Percentiles rank a stretch among this genome's conserved stretches.
Evolutionary conservation across 495 filamentous ascomycete species (phyloP).

Genomic region (Aspergillus bertholletiae): DNA sequence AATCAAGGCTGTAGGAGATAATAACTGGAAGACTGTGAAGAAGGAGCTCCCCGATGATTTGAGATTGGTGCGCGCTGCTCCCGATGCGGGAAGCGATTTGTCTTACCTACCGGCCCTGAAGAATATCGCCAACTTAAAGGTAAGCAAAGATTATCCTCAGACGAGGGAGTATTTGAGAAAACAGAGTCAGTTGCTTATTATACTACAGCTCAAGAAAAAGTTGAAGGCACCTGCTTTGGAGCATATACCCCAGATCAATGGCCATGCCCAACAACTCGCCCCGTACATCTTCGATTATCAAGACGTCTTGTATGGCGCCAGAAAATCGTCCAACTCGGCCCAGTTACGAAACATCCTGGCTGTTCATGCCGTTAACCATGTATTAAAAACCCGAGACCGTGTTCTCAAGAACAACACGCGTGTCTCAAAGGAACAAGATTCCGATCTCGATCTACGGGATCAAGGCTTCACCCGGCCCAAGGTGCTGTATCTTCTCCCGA

Average conservation of each 20-base stretch:
- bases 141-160: constrained; percentile 8
- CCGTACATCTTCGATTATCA: constrained; percentile 65
- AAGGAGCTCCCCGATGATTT: constrained; percentile 44
- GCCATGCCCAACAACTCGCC: constrained; percentile 31
- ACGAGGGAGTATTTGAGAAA: too few relatives aligned
- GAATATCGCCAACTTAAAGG: constrained; percentile 36
- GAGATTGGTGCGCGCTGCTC: constrained; percentile 37
- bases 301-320: constrained; percentile 74
- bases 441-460: constrained; percentile 77
- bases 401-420: constrained; percentile 89
- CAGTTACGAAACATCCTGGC: constrained; percentile 69
- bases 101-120: constrained; percentile 34
- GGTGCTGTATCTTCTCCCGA: constrained; percentile 84
- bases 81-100: constrained; percentile 26
- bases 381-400: constrained; percentile 88
- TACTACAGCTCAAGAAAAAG: constrained; percentile 43
- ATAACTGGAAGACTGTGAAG: constrained; percentile 53
- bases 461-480: constrained; percentile 96
- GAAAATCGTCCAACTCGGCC: constrained; percentile 60
- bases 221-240: constrained; percentile 33
- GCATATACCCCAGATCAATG: constrained; percentile 30
- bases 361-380: constrained; percentile 83
- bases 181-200: constrained; percentile 1
- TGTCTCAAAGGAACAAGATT: constrained; percentile 55
- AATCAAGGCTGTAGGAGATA: constrained; percentile 49